Conservation (phyloP, 805 yeast species). For the Komagataella mondaviorum region DNA sequence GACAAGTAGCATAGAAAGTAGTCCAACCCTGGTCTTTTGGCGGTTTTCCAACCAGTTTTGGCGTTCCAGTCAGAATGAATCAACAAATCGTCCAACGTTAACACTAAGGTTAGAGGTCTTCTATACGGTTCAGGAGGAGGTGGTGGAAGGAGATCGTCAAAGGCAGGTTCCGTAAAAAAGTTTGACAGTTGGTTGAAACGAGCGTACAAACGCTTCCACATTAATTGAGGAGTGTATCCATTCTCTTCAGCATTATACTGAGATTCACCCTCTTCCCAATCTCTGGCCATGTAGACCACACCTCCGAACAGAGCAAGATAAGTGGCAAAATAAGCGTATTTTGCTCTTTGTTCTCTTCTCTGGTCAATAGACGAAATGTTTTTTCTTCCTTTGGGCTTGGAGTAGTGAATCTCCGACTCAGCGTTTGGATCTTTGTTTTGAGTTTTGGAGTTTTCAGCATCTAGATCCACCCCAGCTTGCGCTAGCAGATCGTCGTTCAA, state of each 20-base stretch:
- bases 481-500: constrained; percentile 72
- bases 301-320: constrained; percentile 46
- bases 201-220: constrained; percentile 56
- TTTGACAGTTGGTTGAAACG: constrained; percentile 67
- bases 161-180: constrained; percentile 86
- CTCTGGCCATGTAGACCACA: constrained; percentile 55
- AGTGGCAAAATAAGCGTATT: constrained; percentile 27
- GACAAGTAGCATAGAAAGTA: constrained; percentile 91
- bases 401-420: constrained; percentile 7
- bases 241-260: constrained; percentile 31
- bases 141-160: constrained; percentile 86
- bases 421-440: not conserved
- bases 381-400: constrained; percentile 31
- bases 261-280: constrained; percentile 68
- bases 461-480: constrained; percentile 69
- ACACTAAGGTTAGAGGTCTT: constrained; percentile 82
- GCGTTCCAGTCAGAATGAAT: constrained; percentile 89
- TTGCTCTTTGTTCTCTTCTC: constrained; percentile 75
- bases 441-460: constrained; percentile 10
- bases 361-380: constrained; percentile 59
- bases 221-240: constrained; percentile 53
- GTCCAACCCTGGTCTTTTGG: constrained; percentile 97
- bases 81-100: constrained; percentile 80
- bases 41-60: constrained; percentile 94
- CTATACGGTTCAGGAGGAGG: constrained; percentile 83